Base-by-base conservation (phyloP, 345 rosid genomes). In the Atalantia buxifolia region DNA sequence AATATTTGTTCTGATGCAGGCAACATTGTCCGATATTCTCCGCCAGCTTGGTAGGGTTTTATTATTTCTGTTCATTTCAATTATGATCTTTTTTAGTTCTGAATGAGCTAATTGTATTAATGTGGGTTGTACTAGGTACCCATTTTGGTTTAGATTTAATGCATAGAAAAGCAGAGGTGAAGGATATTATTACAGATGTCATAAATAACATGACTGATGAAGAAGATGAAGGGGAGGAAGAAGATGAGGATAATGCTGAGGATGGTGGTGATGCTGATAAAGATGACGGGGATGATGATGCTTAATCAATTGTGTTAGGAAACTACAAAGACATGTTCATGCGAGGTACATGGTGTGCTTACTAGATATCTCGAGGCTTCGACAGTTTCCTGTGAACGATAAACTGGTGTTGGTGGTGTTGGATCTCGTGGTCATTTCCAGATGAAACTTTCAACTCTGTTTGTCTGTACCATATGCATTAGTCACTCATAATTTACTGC, bases 181-280 rank as follows among this genome's bases (percentile, higher is more conserved):
- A 96, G 85, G 97, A 89, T 27, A 88, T 94, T 50, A 92, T 96
- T 69, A 92, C 98, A 13, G 98, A 92, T 65, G 98, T 92, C 63
- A 91, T 96, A 76, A 96, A 89, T 81, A 89, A 84, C 81, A 94
- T 96, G 99, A 84, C 94, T 21, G 98, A 96, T 70, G 97, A 88
- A 10, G 98, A 94, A 25, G 94, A 92, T 24, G 92, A 84, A 25
- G 92, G 67, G 7, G 95, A 88, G 31, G 89, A 88, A n/a, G 91
- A 77, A n/a, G 91, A 77, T 13, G 94, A 87, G 8, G 92, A 85
- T 19, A 83, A 83, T 81, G 85, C 77, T 1, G 90, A 87, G 72
- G 89, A 71, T 13, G 88, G 77, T 72, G 85, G 82, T 64, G 89
- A 73, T 13, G 90, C 80, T 66, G 92, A 81, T 70, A 85, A 79